phyloP scores from a whole-genome alignment of 805 yeast species.

The Saccharomycopsis sp. region DNA sequence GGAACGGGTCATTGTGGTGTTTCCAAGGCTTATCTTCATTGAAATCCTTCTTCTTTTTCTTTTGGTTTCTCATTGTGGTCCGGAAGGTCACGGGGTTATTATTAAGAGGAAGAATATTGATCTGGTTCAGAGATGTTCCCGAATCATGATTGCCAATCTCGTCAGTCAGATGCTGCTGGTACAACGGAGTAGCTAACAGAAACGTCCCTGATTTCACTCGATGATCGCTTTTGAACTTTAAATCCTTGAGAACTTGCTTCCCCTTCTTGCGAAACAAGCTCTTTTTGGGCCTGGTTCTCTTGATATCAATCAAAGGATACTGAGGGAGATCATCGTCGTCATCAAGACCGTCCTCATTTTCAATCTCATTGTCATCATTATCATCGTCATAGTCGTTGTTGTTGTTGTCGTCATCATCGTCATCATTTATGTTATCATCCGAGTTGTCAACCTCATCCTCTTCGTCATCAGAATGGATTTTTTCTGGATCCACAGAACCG shows the following conservation, averaged over 20 bases:
- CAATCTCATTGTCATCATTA: neutral
- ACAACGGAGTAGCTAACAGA: neutral
- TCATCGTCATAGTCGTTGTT: neutral
- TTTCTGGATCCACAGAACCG: neutral
- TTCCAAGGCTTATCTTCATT: slow-evolving; percentile 95
- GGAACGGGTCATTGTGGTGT: slow-evolving; percentile 56
- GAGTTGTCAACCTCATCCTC: neutral
- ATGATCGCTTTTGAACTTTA: slow-evolving; percentile 17
- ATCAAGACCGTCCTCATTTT: neutral
- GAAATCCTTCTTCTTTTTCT: slow-evolving; percentile 38
- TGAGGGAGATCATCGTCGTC: slow-evolving; percentile 11
- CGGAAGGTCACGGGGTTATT: slow-evolving; percentile 17
- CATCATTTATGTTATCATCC: slow-evolving; percentile 21
- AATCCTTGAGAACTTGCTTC: slow-evolving; percentile 18
- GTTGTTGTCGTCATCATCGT: slow-evolving; percentile 1
- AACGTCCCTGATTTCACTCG: slow-evolving; percentile 22
- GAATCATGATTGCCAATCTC: neutral
- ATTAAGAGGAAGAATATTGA: slow-evolving; percentile 4
- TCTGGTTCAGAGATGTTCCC: neutral
- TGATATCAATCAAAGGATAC: slow-evolving; percentile 12
- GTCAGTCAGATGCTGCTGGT: neutral
- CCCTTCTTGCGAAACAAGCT: slow-evolving; percentile 15
- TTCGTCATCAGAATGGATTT: neutral
- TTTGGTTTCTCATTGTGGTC: slow-evolving; percentile 19
- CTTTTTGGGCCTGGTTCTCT: neutral